A percentile compares a stretch with the other conserved stretches of the same genome.
Conservation (phyloP, 768 basidiomycete species). For the Tylopilus felleus region DNA sequence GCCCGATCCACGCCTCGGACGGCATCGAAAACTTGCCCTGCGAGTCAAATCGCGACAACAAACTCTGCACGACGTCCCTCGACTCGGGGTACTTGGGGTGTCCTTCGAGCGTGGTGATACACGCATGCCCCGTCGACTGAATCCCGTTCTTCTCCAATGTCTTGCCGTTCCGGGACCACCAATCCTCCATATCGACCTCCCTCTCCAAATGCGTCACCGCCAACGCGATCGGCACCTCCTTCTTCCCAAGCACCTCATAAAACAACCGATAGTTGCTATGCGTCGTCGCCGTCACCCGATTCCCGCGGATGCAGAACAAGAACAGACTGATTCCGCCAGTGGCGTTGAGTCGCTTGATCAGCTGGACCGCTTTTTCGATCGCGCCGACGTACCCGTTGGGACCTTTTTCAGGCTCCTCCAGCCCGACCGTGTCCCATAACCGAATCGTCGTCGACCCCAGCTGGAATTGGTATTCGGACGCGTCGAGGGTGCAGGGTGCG, state of each 20-base stretch:
- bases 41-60: constrained; percentile 20
- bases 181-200: constrained; percentile 31
- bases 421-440: constrained; percentile 34
- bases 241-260: constrained; percentile 27
- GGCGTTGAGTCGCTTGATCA: constrained; percentile 32
- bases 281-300: constrained; percentile 30
- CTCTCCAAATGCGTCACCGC: constrained; percentile 40
- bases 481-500: constrained; percentile 34
- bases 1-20: constrained; percentile 26
- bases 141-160: constrained; percentile 21
- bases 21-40: constrained; percentile 32
- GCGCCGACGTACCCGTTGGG: constrained; percentile 22
- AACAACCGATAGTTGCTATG: constrained; percentile 26
- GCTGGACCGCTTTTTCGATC: constrained; percentile 29
- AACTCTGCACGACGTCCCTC: constrained; percentile 18
- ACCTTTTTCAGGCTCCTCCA: constrained; percentile 28
- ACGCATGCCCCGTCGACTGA: constrained; percentile 28
- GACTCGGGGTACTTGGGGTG: constrained; percentile 32
- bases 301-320: constrained; percentile 39
- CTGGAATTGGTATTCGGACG: constrained; percentile 25
- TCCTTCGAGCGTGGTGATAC: constrained; percentile 26
- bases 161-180: constrained; percentile 29
- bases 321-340: constrained; percentile 39
- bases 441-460: constrained; percentile 23
- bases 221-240: constrained; percentile 37